Evolutionary conservation across 371 early-diverging fungal species (phyloP), one percentile per base, ranked within the genome.

Genomic region (Rhizomucor miehei): DNA sequence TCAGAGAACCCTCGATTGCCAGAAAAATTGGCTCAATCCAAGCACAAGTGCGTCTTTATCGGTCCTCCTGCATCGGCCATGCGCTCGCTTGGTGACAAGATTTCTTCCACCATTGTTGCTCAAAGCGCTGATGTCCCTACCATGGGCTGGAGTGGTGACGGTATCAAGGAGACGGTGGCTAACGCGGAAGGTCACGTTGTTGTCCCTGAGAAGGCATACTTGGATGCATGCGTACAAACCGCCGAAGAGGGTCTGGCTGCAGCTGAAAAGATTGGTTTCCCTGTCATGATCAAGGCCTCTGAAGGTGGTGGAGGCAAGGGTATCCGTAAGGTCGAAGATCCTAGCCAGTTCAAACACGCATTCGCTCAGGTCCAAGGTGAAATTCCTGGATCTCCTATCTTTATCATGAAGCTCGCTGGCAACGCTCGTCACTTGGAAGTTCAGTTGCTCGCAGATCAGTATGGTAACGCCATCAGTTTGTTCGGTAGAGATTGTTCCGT

Each of bases 251-350:
- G 89, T 59, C 71, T 97, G 39, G 62, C 66, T 34, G 87, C 89
- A 57, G 95, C 97, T 4, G 82, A 86, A 52, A 79, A 85, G 60
- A 93, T 98, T 45, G 97, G 96, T 2, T 99, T 88, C 73, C 99
- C 99, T 12, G 84, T 98, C 63, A 98, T 99, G 97, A 92, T 98
- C 73, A 99, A 99, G 77, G 98, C 97, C n/a, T 93, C 93, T 11
- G 96, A 98, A 76, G 98, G 98, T 66, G 99, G 99, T 54, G 99
- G 99, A 60, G 99, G 99, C 53, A 99, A 99, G 77, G 99, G 99
- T 64, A 99, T 99, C 59, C 90, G 97, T 59, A 91, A 89, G 74
- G 96, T 96, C 13, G 82, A 90, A 35, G 79, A 81, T 49, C 79
- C 80, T 34, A 73, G 77, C 14, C 71, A 79, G 52, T 95, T 98